Percentiles rank a stretch among this genome's conserved stretches.
These are phyloP conservation scores for Closterium sp. DNA, from an alignment of 139 green algal genomes.

Conservation along the genomic window DNA sequence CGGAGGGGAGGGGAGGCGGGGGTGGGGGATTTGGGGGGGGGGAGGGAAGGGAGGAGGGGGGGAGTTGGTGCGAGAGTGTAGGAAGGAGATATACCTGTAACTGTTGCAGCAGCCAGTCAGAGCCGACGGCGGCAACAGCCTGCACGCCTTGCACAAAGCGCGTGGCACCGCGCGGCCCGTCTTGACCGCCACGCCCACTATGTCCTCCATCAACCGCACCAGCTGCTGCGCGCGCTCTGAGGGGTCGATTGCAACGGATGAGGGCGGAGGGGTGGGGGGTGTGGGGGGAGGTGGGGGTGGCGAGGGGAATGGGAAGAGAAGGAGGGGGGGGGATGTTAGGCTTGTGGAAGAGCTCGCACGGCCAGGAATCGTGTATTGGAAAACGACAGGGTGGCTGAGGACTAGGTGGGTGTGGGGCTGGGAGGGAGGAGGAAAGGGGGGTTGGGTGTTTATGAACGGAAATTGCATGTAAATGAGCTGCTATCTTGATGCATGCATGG, in stretches of 20 bases:
- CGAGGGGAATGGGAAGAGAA: background rate
- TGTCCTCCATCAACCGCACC: conserved; percentile 37
- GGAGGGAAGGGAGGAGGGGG: background rate
- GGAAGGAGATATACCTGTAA: background rate
- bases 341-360: no score
- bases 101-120: conserved; percentile 34
- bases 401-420: no score
- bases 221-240: conserved; percentile 42
- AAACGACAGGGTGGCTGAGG: no score
- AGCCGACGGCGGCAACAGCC: conserved; percentile 17
- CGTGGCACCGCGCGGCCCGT: conserved; percentile 29
- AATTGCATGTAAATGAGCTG: no score
- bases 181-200: conserved; percentile 11
- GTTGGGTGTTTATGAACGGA: no score
- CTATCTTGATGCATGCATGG: no score
- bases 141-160: conserved; percentile 31
- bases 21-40: background rate
- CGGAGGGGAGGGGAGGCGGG: no score
- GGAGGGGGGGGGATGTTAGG: no score
- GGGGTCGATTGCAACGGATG: background rate
- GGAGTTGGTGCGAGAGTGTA: background rate
- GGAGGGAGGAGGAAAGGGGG: no score
- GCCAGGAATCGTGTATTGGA: no score
- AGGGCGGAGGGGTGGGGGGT: no score
- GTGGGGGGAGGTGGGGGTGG: no score